Evolutionary conservation across 805 yeast genomes (phyloP).

Genomic region (Starmerella gropengiesseri): DNA sequence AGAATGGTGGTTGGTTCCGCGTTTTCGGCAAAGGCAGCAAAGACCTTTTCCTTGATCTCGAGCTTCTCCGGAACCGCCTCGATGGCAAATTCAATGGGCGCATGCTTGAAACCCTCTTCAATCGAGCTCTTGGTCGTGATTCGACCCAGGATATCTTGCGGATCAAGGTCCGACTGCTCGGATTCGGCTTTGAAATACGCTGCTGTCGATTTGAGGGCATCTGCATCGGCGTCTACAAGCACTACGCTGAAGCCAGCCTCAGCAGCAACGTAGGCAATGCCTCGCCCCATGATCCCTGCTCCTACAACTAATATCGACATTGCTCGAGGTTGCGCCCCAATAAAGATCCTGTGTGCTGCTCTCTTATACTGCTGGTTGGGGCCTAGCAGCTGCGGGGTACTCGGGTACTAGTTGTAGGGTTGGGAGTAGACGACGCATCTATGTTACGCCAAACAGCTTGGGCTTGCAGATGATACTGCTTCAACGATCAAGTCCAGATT

Average conservation of each 20-base stretch:
- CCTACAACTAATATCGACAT: conserved; percentile 26
- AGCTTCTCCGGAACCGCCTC: conserved; percentile 37
- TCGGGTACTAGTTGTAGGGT: no score
- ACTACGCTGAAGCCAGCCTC: conserved; percentile 31
- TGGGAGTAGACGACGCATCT: no score
- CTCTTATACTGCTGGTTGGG: neutral
- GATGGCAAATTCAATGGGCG: conserved; percentile 32
- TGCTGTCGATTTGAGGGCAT: conserved; percentile 28
- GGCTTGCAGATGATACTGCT: no score
- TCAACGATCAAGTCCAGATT: no score
- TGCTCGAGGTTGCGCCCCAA: no score
- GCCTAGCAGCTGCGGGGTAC: neutral
- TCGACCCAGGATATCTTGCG: conserved; percentile 22
- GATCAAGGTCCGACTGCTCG: conserved; percentile 29
- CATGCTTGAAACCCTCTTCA: conserved; percentile 27
- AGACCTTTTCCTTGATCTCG: conserved; percentile 30
- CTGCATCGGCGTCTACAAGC: conserved; percentile 29
- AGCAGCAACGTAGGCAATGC: conserved; percentile 36
- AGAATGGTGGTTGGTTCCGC: conserved; percentile 28
- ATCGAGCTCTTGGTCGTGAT: neutral
- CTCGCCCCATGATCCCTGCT: conserved; percentile 38
- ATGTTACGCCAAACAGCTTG: no score
- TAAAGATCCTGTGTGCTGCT: neutral
- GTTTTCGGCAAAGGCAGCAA: conserved; percentile 25
- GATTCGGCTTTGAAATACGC: conserved; percentile 31